Conservation (phyloP, 1,284 basidiomycete genomes). For the Cutaneotrichosporon dermatis region DNA sequence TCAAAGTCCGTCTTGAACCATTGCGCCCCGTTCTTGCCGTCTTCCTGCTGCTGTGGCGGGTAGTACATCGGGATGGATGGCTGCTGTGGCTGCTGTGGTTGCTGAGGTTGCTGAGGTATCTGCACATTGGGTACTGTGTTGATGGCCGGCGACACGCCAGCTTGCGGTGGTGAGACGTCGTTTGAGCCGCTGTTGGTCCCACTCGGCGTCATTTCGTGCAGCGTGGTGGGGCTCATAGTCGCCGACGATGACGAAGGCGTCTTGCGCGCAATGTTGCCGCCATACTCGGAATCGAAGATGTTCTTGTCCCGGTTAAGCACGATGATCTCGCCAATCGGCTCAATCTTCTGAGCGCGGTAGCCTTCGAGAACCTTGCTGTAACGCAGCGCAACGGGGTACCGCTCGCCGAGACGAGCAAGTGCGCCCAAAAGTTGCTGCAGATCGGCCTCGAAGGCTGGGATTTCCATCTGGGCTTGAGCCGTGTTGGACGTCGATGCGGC, state of each 20-base stretch:
- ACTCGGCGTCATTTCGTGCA: background rate
- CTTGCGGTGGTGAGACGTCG: background rate
- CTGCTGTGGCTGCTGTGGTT: no score
- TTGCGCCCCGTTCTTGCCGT: background rate
- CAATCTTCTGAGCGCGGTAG: background rate
- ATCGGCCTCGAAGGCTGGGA: constrained; percentile 36
- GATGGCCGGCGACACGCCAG: background rate
- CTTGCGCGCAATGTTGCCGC: constrained; percentile 6
- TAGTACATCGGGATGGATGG: no score
- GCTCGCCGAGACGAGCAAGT: constrained; percentile 26
- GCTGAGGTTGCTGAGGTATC: no score
- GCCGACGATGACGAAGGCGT: background rate
- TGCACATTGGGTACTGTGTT: no score
- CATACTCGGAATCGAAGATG: constrained; percentile 10
- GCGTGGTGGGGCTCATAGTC: background rate
- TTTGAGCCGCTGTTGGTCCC: background rate
- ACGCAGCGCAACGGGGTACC: constrained; percentile 29
- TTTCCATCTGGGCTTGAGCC: constrained; percentile 19
- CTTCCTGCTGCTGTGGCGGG: background rate
- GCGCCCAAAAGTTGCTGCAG: constrained; percentile 32
- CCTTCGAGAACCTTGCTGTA: constrained; percentile 4
- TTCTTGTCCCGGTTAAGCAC: constrained; percentile 2
- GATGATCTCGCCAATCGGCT: constrained; percentile 6
- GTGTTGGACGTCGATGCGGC: constrained; percentile 30
- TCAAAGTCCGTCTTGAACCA: constrained; percentile 24